These are phyloP conservation scores for Bisporella sp. DNA, from an alignment of 2,329 filamentous ascomycete genomes.

Conservation along the genomic window DNA sequence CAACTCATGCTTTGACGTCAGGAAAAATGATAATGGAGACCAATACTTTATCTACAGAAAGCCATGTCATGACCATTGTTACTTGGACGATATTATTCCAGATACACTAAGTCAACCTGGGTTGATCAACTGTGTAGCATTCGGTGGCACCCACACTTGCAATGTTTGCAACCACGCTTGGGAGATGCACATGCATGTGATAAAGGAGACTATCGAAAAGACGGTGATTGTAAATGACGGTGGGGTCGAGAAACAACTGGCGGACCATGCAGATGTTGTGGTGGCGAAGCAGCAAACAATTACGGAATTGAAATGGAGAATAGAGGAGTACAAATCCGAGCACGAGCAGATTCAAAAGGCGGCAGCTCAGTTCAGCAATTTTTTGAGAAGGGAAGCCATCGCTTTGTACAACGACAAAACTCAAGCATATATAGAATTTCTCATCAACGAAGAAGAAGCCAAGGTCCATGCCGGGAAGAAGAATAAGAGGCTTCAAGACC, in stretches of 20 bases:
- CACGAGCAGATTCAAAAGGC: constrained; percentile 28
- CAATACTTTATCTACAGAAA: too few species aligned
- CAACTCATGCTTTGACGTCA: constrained; percentile 22
- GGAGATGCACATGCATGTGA: constrained; percentile 31
- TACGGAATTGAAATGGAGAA: constrained; percentile 13
- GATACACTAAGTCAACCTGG: constrained; percentile 20
- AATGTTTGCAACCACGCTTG: constrained; percentile 28
- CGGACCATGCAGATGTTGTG: constrained; percentile 19
- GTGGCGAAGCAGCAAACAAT: constrained; percentile 22
- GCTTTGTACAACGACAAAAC: constrained; percentile 34
- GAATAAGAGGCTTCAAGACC: too few species aligned
- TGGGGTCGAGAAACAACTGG: constrained; percentile 20
- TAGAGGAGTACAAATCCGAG: constrained; percentile 28
- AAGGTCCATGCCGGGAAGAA: constrained; percentile 19
- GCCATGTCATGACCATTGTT: too few species aligned
- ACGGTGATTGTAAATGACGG: constrained; percentile 20
- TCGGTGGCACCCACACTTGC: constrained; percentile 17
- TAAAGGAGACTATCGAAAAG: constrained; percentile 24
- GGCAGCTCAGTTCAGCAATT: constrained; percentile 31
- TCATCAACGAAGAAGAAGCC: constrained; percentile 31
- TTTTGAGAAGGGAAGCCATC: constrained; percentile 32
- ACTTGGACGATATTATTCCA: constrained; percentile 12
- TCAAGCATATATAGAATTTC: constrained; percentile 31
- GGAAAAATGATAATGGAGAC: background rate
- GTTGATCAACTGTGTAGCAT: constrained; percentile 25